phyloP scores from a whole-genome alignment of 2,329 filamentous ascomycete species.

The Aureobasidium leucospermi region DNA sequence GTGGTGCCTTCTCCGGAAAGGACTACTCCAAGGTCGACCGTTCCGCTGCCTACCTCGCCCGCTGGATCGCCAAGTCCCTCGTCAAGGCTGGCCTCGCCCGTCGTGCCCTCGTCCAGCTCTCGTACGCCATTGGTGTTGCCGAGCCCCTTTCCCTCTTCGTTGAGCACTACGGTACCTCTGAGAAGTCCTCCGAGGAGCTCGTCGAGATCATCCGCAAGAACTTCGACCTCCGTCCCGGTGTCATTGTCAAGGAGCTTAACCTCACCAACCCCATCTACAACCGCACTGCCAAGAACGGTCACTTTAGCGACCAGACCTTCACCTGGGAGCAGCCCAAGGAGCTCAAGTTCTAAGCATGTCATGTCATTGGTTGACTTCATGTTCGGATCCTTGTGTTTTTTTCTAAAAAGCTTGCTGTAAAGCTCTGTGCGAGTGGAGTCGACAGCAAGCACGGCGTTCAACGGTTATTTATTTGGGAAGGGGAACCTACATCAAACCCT shows the following conservation, averaged over 20 bases:
- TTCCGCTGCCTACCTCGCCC: constrained; percentile 91
- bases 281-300: constrained; percentile 98
- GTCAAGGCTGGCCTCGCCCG: constrained; percentile 82
- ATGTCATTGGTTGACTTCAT: constrained; percentile 7
- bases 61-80: constrained; percentile 99
- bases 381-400: neutral
- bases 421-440: constrained; percentile 1
- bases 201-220: constrained; percentile 91
- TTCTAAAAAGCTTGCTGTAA: neutral
- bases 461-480: neutral
- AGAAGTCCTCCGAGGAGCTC: constrained; percentile 83
- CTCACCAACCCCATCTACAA: constrained; percentile 93
- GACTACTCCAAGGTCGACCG: constrained; percentile 99
- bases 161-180: constrained; percentile 92
- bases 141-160: constrained; percentile 98
- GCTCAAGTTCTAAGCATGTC: constrained; percentile 69
- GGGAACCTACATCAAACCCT: constrained; percentile 10
- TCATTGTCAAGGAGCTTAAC: constrained; percentile 96
- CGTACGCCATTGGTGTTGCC: constrained; percentile 97
- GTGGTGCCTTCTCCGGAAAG: constrained; percentile 99
- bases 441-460: constrained; percentile 2
- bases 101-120: constrained; percentile 92
- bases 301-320: constrained; percentile 99
- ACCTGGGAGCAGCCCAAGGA: constrained; percentile 97
- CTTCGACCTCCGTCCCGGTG: constrained; percentile 96